Evolutionary conservation across 2,329 filamentous ascomycete genomes (phyloP).

Genomic region (Venturia oleaginea): DNA sequence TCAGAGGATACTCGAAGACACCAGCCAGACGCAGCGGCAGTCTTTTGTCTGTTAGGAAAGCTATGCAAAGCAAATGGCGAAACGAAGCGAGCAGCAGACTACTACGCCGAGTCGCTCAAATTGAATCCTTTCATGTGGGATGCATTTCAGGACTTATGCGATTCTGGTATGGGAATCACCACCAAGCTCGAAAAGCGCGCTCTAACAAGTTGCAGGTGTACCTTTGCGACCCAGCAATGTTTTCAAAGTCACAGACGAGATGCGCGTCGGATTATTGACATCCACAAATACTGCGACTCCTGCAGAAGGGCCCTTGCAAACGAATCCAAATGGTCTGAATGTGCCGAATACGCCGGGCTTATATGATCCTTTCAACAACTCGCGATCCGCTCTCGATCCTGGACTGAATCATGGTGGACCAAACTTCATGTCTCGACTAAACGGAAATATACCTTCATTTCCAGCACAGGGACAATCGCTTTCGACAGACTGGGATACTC

Average conservation of each 20-base stretch:
- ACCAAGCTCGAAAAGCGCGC: no score
- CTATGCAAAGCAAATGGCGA: constrained; percentile 74
- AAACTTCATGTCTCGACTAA: constrained; percentile 33
- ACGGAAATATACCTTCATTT: constrained; percentile 29
- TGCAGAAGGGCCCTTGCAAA: constrained; percentile 8
- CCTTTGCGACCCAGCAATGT: constrained; percentile 75
- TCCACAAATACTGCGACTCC: constrained; percentile 13
- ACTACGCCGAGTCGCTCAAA: constrained; percentile 82
- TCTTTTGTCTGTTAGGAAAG: constrained; percentile 79
- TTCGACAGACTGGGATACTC: constrained; percentile 33
- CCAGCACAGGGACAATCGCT: not conserved
- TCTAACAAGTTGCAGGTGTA: constrained; percentile 46
- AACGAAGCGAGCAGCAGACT: constrained; percentile 72
- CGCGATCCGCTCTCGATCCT: constrained; percentile 24
- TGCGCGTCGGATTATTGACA: constrained; percentile 41
- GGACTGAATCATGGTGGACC: constrained; percentile 28
- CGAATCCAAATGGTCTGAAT: constrained; percentile 18
- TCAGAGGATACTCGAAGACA: constrained; percentile 65
- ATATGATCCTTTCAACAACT: constrained; percentile 37
- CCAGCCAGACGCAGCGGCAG: constrained; percentile 72
- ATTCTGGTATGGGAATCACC: constrained; percentile 46
- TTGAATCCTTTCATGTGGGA: constrained; percentile 97
- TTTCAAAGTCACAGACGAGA: constrained; percentile 65
- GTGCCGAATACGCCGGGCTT: constrained; percentile 18
- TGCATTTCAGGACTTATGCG: constrained; percentile 80